phyloP scores from a whole-genome alignment of 371 early-diverging fungal genomes.

The Mortierella sp. region DNA sequence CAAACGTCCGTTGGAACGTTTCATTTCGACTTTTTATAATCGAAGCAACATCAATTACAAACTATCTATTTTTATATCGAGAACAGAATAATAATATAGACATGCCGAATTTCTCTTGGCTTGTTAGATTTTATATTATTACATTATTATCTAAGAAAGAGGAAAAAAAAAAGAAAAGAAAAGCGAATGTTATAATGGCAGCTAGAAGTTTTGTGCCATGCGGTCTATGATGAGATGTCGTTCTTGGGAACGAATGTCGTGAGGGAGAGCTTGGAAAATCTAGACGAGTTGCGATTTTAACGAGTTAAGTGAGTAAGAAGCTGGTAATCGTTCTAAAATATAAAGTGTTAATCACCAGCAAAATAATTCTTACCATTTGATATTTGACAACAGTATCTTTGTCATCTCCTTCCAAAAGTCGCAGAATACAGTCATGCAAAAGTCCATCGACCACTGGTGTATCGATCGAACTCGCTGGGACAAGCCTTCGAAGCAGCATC shows the following conservation, averaged over 20 bases:
- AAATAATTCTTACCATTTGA: slow-evolving; percentile 30
- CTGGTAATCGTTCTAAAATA: background rate
- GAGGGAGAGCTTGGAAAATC: slow-evolving; percentile 51
- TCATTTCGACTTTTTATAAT: too few species aligned
- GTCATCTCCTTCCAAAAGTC: slow-evolving; percentile 47
- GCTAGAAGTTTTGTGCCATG: slow-evolving; percentile 37
- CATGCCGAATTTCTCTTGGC: too few species aligned
- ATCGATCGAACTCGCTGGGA: slow-evolving; percentile 27
- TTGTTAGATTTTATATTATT: background rate
- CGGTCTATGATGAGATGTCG: slow-evolving; percentile 41
- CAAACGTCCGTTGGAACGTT: too few species aligned
- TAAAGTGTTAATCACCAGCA: background rate
- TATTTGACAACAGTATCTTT: slow-evolving; percentile 44
- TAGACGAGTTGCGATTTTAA: background rate
- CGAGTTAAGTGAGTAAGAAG: background rate
- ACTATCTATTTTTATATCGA: too few species aligned
- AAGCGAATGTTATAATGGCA: background rate
- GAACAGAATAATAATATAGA: too few species aligned
- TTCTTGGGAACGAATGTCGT: slow-evolving; percentile 48
- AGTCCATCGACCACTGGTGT: slow-evolving; percentile 45
- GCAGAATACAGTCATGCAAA: slow-evolving; percentile 49
- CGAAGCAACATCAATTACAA: too few species aligned
- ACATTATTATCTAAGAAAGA: background rate
- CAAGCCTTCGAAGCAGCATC: slow-evolving; percentile 48
- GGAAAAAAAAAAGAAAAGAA: background rate